Evolutionary conservation across 140 eudicot genomes (phyloP).

Genomic region (Ambrosia hybrid): DNA sequence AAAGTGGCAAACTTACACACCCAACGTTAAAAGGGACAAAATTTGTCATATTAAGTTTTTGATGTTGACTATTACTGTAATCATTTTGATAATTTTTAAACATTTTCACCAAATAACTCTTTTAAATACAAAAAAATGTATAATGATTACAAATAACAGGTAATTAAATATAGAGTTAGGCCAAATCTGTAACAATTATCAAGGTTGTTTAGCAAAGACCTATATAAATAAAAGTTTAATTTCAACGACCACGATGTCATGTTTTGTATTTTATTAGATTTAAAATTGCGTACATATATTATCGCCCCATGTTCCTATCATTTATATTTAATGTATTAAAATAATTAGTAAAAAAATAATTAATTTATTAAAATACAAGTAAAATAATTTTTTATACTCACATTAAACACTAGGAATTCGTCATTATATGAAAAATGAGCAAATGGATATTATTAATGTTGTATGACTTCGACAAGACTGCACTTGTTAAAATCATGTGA

Average conservation of each 20-base stretch:
- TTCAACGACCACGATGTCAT: conserved; percentile 46
- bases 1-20: no score
- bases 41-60: background rate
- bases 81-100: background rate
- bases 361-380: background rate
- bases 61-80: background rate
- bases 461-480: background rate
- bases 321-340: background rate
- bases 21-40: no score
- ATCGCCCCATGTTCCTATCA: conserved; percentile 38
- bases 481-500: background rate
- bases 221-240: conserved; percentile 31
- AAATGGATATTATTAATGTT: conserved; percentile 21
- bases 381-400: conserved; percentile 4
- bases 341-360: background rate
- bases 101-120: background rate
- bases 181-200: conserved; percentile 37
- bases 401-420: conserved; percentile 6
- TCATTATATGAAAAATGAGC: conserved; percentile 23
- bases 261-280: conserved; percentile 23
- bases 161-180: conserved; percentile 31
- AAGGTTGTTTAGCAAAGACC: conserved; percentile 40
- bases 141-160: background rate
- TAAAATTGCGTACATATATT: conserved; percentile 16
- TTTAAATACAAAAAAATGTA: background rate